Conservation (phyloP, 768 basidiomycete species). For the Tylopilus subfusipes region DNA sequence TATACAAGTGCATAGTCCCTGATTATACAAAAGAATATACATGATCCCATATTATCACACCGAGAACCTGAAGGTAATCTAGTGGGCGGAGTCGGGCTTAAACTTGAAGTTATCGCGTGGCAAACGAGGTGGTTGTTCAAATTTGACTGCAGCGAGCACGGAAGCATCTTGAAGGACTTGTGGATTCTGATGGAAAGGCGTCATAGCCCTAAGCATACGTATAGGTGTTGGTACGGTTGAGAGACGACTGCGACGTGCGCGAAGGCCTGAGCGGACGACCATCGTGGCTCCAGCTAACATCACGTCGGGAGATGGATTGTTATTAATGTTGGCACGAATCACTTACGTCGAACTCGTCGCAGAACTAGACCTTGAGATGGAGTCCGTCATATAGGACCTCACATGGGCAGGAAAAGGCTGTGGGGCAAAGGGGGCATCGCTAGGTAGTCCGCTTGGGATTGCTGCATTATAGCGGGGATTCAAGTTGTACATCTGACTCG, state of each 20-base stretch:
- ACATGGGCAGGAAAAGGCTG: conserved; percentile 19
- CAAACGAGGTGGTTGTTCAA: conserved; percentile 4
- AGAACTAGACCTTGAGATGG: conserved; percentile 33
- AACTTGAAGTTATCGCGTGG: conserved; percentile 22
- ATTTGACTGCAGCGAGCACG: conserved; percentile 9
- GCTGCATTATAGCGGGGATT: conserved; percentile 3
- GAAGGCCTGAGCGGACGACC: conserved; percentile 16
- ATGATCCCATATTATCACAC: conserved; percentile 29
- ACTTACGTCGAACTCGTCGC: conserved; percentile 33
- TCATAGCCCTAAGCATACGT: conserved; percentile 18
- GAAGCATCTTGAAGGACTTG: conserved; percentile 17
- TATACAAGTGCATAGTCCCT: conserved; percentile 21
- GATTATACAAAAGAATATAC: conserved; percentile 33
- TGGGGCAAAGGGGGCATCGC: conserved; percentile 25
- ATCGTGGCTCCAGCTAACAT: conserved; percentile 31
- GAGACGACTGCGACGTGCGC: conserved; percentile 10
- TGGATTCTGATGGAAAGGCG: conserved; percentile 1
- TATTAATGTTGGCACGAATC: neutral
- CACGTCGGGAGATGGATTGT: conserved; percentile 2
- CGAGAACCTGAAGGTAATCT: conserved; percentile 15
- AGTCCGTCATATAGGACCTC: conserved; percentile 15
- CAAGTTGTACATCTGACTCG: conserved; percentile 3
- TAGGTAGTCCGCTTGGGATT: conserved; percentile 16
- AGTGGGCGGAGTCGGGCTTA: conserved; percentile 6
- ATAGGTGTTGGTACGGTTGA: conserved; percentile 18